Evolutionary conservation across 2,329 filamentous ascomycete species (phyloP), one percentile per base, ranked within the genome.

Genomic region (Hypocrella siamensis): DNA sequence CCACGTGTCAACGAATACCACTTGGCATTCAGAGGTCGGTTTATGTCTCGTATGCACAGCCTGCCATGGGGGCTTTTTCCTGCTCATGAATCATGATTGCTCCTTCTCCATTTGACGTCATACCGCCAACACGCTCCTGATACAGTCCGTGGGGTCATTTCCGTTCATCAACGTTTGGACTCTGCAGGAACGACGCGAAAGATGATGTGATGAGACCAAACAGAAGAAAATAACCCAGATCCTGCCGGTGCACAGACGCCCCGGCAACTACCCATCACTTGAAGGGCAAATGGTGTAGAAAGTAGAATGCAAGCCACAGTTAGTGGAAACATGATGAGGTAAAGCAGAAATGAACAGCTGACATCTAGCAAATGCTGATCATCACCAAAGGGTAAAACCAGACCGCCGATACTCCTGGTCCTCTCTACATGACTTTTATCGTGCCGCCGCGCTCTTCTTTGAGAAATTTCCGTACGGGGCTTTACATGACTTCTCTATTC

Each of bases 401-500:
- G 42, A 40, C 49, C 52, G 46, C 51, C 52, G 50, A 47, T 51
- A 56, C 51, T 55, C 53, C 52, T 48, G 45, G 43, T 45, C 47
- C 49, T 53, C 48, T 54, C 53, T 57, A 57, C 54, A 57, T 57
- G 54, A 57, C 40, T 56, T 57, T 55, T 53, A 41, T 38, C 38
- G 48, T 40, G 47, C 53, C 50, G 41, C 45, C 46, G 47, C 46
- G 46, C 43, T 43, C 43, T 41, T 26, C 39, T 30, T 28, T 36
- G 30, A 28, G 26, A 32, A 49, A 26, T 27, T 48, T 40, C n/a
- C 42, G 38, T 42, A 44, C 44, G 47, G 47, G 46, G 50, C 52
- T 48, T 43, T 56, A 57, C 51, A 57, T 56, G 53, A 55, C 42
- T 51, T 53, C 45, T 53, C 53, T 56, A 56, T 56, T 53, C 49